Evolutionary conservation across 805 yeast species (phyloP), one percentile per base, ranked within the genome.

Genomic region (Myxozyma neotropica): DNA sequence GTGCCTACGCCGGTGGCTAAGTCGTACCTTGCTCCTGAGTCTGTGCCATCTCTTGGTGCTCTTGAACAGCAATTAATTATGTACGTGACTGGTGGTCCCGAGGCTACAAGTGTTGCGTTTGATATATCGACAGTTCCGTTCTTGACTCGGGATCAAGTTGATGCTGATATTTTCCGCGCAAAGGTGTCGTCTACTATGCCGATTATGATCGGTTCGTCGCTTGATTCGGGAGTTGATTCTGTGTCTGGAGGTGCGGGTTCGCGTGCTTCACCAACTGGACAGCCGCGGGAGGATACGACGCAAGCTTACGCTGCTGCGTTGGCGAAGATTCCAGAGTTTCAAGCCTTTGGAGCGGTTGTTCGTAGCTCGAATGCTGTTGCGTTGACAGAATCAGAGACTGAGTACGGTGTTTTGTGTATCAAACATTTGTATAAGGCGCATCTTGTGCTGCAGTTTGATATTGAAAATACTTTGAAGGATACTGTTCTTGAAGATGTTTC

Each of bases 331-430:
- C 86, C 90, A 24, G 94, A 90, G 71, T 80, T 92, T 68, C 80
- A 83, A 19, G 77, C 76, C 2, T 90, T 85, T 70, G 98, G 98
- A 63, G 73, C 81, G 38, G 79, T 91, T 63, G 78, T 91, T 62
- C 90, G 87, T 75, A 82, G 92, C 7, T 85, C 96, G 1, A 71
- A 76, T 38, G 73, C 78, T 36, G 78, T 83, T 57, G 83, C 86
- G 66, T 82, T 93, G 69, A 92, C 98, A 23, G 99, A 94, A 73
- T 80, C 82, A 60, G 98, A 92, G 73, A 90, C 95, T 62, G 99
- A 94, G 75, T 90, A 91, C 73, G 92, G 90, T 45, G 96, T 94
- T 60, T 81, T 81, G 53, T 92, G 87, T 36, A 79, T 89, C 57
- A 92, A 89, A 74, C 98, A 92, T 72, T 75, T 92, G 57, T 94